Conservation (phyloP, 441 rosid genomes). For the Erodium trifolium region DNA sequence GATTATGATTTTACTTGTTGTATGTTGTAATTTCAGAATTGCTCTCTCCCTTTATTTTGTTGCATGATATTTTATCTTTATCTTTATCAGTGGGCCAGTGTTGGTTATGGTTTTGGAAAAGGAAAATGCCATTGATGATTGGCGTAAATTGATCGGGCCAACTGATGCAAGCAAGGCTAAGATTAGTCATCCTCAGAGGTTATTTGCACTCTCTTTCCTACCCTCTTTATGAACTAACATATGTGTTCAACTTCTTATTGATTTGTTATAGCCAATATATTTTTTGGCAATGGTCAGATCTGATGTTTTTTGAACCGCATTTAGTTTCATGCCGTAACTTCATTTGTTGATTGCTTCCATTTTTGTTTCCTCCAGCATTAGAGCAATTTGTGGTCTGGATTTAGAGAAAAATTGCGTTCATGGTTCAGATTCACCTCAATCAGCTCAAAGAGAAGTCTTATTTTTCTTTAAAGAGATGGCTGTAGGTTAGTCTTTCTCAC, state of each 20-base stretch:
- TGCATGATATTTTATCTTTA: conserved; percentile 12
- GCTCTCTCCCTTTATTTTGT: conserved; percentile 4
- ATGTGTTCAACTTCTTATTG: background rate
- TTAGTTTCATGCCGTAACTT: no score
- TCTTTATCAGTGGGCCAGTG: conserved; percentile 57
- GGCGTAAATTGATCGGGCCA: conserved; percentile 78
- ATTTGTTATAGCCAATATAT: background rate
- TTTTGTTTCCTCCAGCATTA: conserved; percentile 37
- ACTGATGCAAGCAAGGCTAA: conserved; percentile 66
- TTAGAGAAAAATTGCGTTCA: conserved; percentile 64
- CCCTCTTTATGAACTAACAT: background rate
- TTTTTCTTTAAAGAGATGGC: conserved; percentile 53
- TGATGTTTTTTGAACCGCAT: no score
- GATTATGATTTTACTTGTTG: background rate
- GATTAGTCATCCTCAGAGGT: conserved; percentile 70
- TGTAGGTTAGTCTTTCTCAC: conserved; percentile 33
- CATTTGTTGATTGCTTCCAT: conserved; percentile 5
- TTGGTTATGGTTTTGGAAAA: conserved; percentile 69
- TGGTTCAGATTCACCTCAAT: conserved; percentile 69
- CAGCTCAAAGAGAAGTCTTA: conserved; percentile 67
- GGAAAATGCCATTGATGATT: conserved; percentile 59
- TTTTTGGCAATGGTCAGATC: background rate
- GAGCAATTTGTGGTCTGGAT: conserved; percentile 69
- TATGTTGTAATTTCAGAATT: background rate
- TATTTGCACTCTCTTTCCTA: conserved; percentile 5